A percentile compares a stretch with the other conserved stretches of the same genome.
Evolutionary conservation across 108 stramenopile genomes (phyloP).

Genomic region (Nitzschia palea): DNA sequence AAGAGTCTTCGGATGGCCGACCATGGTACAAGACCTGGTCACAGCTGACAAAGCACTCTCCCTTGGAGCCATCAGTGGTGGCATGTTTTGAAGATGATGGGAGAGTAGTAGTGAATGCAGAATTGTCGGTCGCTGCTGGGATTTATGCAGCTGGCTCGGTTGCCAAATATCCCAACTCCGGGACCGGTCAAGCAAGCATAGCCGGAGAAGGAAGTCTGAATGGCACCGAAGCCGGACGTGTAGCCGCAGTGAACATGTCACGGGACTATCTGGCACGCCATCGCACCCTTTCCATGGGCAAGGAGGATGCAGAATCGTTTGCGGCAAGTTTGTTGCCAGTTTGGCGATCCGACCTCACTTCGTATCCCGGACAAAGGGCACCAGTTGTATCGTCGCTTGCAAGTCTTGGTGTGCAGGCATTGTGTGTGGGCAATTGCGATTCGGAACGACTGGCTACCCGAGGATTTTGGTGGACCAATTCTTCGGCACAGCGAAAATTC

Average conservation of each 20-base stretch:
- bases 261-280: conserved; percentile 20
- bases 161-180: conserved; percentile 70
- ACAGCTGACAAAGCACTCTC: conserved; percentile 30
- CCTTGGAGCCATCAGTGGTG: conserved; percentile 52
- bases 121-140: conserved; percentile 66
- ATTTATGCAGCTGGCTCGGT: conserved; percentile 83
- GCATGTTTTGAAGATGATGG: conserved; percentile 84
- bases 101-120: conserved; percentile 59
- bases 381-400: conserved; percentile 38
- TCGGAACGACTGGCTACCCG: conserved; percentile 73
- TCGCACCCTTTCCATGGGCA: conserved; percentile 6
- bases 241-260: conserved; percentile 81
- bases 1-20: conserved; percentile 38
- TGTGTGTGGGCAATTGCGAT: conserved; percentile 81
- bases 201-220: conserved; percentile 69
- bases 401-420: conserved; percentile 66
- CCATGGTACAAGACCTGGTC: conserved; percentile 66
- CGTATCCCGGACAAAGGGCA: conserved; percentile 30
- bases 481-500: conserved; percentile 51
- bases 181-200: conserved; percentile 67
- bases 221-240: conserved; percentile 60
- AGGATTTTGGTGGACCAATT: conserved; percentile 88
- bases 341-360: conserved; percentile 74
- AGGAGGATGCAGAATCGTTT: conserved; percentile 21
- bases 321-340: conserved; percentile 62